Base-by-base conservation (phyloP, 2,329 filamentous ascomycete species). In the Fusarium continuum region DNA sequence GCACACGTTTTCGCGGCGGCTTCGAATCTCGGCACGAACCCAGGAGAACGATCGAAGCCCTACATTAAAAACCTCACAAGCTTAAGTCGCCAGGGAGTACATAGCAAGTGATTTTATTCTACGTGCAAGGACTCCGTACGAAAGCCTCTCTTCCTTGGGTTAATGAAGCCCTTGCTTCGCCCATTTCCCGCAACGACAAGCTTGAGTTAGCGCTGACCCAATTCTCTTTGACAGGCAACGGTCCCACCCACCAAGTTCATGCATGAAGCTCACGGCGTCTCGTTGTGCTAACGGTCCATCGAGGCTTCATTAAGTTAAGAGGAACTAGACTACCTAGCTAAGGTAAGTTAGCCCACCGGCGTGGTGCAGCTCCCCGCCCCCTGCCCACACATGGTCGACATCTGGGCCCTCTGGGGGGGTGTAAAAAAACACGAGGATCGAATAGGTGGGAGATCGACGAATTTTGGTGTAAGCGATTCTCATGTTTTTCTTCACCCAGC, bases 211-310 rank as follows among this genome's bases (percentile, higher is more conserved):
- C 51, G 67, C 65, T 68, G 58, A 60, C 64, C 55, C 56, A 29
- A 55, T 49, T 57, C 44, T 59, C 53, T 52, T 43, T 68, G 67
- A 70, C 67, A 70, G 64, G 43, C 67, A 67, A 68, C 62, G 62
- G 67, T 65, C 61, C 67, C 67, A 69, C 66, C 31, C 57, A 63
- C 50, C 47, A 61, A 36, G 43, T 57, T 45, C 50, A 52, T 39
- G 35, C 29, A 35, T 43, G 31, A 65, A 63, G 57, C 56, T 67
- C 58, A 52, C 52, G 49, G 45, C 40, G 51, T 61, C 51, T 69
- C 48, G 51, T 28, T 69, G 55, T 58, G 63, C 41, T 22, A 67
- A 60, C 51, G 56, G 63, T 57, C 65, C 48, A 35, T 43, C 45
- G 41, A 48, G 43, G 16, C 49, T 53, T 53, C 47, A 46, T 43